These are phyloP conservation scores for Aspergillus tamarii DNA, from an alignment of 2,329 filamentous ascomycete species.

Conservation along the genomic window DNA sequence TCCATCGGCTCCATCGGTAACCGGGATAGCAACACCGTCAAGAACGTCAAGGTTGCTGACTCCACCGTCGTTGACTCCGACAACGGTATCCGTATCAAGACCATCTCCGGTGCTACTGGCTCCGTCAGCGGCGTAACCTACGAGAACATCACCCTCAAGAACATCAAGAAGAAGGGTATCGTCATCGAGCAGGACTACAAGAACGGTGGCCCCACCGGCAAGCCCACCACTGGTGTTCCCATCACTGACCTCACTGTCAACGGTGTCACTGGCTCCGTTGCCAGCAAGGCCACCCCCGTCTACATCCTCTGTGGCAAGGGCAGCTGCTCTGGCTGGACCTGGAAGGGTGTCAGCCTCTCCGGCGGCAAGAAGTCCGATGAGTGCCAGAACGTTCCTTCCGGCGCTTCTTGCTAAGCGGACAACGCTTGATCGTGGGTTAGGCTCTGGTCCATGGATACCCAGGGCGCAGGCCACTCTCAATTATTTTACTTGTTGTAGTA, in stretches of 20 bases:
- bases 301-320: constrained; percentile 61
- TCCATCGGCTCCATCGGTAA: constrained; percentile 64
- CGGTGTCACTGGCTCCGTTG: constrained; percentile 40
- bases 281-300: constrained; percentile 43
- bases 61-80: constrained; percentile 55
- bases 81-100: constrained; percentile 64
- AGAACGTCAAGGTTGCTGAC: constrained; percentile 55
- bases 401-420: constrained; percentile 34
- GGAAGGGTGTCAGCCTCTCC: constrained; percentile 53
- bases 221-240: constrained; percentile 42
- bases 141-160: constrained; percentile 54
- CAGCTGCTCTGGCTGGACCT: constrained; percentile 58
- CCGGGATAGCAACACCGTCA: constrained; percentile 58
- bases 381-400: constrained; percentile 48
- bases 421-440: background rate
- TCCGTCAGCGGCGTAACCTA: constrained; percentile 58
- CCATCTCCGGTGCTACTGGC: constrained; percentile 56
- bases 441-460: background rate
- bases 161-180: constrained; percentile 59
- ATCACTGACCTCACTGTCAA: constrained; percentile 45
- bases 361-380: constrained; percentile 53
- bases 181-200: constrained; percentile 64
- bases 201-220: constrained; percentile 49
- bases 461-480: background rate
- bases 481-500: background rate